A percentile compares a stretch with the other conserved stretches of the same genome.
phyloP scores from a whole-genome alignment of 2,329 filamentous ascomycete genomes.

The Cladosporium austrohemisphaericum region DNA sequence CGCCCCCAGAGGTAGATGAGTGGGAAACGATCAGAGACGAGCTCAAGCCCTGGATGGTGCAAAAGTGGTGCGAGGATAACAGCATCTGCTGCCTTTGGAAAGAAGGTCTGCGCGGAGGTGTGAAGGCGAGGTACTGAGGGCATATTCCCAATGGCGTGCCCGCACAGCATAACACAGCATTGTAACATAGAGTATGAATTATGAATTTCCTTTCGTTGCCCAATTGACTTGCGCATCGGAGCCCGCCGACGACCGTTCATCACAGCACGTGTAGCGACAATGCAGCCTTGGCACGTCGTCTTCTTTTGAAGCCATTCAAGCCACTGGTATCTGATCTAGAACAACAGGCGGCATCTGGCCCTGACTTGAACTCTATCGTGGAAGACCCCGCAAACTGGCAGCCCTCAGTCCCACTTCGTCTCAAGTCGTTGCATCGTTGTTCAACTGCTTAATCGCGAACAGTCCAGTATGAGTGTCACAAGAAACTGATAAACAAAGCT shows the following conservation, averaged over 20 bases:
- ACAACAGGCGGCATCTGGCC: background rate
- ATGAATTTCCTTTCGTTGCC: background rate
- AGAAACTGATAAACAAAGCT: too few species aligned
- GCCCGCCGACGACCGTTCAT: slow-evolving; percentile 1
- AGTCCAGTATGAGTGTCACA: too few species aligned
- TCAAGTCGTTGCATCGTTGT: background rate
- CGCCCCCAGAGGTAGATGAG: slow-evolving; percentile 59
- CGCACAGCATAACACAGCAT: background rate
- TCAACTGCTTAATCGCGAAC: too few species aligned
- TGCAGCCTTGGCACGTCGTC: slow-evolving; percentile 3
- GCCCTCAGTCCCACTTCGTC: background rate
- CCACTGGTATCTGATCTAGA: slow-evolving; percentile 12
- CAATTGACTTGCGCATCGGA: too few species aligned
- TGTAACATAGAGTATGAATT: background rate
- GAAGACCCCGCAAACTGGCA: background rate
- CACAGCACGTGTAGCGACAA: background rate
- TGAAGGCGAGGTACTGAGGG: slow-evolving; percentile 29
- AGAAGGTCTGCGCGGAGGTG: slow-evolving; percentile 42
- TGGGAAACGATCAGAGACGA: slow-evolving; percentile 27
- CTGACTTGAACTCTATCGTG: background rate
- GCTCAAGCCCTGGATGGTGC: slow-evolving; percentile 58
- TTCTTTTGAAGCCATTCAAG: background rate
- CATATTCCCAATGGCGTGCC: background rate
- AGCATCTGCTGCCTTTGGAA: slow-evolving; percentile 81
- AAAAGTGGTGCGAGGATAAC: slow-evolving; percentile 84